These are phyloP conservation scores for Cercospora berteroae DNA, from an alignment of 2,329 filamentous ascomycete genomes.

Conservation along the genomic window DNA sequence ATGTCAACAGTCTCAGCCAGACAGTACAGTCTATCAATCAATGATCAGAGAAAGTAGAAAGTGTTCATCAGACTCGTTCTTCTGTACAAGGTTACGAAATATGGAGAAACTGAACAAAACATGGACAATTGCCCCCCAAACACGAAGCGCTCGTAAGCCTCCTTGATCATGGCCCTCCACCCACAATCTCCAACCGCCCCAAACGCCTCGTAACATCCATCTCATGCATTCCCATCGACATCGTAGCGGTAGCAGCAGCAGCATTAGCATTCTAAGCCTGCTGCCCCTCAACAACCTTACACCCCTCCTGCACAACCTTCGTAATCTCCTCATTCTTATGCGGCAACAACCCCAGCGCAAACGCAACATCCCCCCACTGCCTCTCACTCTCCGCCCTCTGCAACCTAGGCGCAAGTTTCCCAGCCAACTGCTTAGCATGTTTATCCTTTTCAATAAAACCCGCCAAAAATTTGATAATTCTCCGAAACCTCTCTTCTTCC, in stretches of 20 bases:
- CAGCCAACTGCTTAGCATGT: slow-evolving; percentile 88
- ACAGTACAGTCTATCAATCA: neutral
- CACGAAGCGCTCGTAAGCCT: neutral
- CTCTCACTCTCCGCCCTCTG: slow-evolving; percentile 84
- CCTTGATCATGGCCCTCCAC: neutral
- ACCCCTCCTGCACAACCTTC: slow-evolving; percentile 72
- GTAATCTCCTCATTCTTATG: slow-evolving; percentile 91
- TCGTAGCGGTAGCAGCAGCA: neutral
- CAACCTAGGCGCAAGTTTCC: slow-evolving; percentile 86
- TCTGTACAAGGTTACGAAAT: neutral
- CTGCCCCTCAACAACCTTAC: slow-evolving; percentile 51
- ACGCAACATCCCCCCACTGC: slow-evolving; percentile 97
- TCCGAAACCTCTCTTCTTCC: slow-evolving; percentile 79
- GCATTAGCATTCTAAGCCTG: neutral
- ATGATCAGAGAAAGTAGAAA: neutral
- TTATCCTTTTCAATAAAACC: slow-evolving; percentile 99
- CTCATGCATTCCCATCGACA: neutral
- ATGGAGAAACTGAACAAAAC: neutral
- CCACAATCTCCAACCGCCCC: neutral
- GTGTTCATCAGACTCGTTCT: neutral
- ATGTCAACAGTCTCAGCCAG: neutral
- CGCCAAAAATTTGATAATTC: slow-evolving; percentile 87
- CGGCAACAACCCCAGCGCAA: slow-evolving; percentile 80
- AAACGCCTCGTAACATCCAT: slow-evolving; percentile 4
- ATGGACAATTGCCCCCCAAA: neutral